These are phyloP conservation scores for Fusarium oxysporum DNA, from an alignment of 2,329 filamentous ascomycete species.

Conservation along the genomic window DNA sequence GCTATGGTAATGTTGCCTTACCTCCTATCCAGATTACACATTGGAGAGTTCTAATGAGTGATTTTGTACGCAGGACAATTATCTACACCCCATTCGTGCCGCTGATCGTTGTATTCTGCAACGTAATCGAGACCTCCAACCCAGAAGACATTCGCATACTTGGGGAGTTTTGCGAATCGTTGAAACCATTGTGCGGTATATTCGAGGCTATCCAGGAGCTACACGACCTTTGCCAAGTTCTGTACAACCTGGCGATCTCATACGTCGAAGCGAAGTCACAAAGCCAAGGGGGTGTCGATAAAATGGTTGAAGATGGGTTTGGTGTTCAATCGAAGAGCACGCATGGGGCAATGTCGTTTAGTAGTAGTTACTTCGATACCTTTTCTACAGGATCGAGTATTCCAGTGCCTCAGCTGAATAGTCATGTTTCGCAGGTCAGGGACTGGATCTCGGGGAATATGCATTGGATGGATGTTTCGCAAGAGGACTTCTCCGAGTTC, in stretches of 20 bases:
- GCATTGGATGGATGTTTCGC: neutral
- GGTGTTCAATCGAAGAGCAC: neutral
- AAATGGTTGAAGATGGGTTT: neutral
- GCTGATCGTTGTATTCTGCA: neutral
- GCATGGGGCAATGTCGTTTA: neutral
- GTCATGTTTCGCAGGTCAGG: neutral
- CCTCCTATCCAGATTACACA: fast-evolving
- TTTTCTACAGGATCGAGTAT: neutral
- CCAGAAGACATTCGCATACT: neutral
- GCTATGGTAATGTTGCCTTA: neutral
- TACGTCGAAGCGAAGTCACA: neutral
- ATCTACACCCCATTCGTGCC: neutral
- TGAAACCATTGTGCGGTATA: neutral
- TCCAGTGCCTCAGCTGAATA: neutral
- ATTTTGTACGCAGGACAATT: neutral
- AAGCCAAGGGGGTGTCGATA: neutral
- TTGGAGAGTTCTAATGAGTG: neutral
- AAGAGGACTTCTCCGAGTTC: neutral
- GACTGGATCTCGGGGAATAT: neutral
- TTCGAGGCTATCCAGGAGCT: neutral
- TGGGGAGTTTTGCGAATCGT: neutral
- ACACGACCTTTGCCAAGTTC: neutral
- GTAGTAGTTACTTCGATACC: neutral
- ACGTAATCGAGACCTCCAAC: neutral
- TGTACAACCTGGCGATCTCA: neutral